These are phyloP conservation scores for Leishmania tropica DNA, from an alignment of 208 protist species.

Conservation along the genomic window DNA sequence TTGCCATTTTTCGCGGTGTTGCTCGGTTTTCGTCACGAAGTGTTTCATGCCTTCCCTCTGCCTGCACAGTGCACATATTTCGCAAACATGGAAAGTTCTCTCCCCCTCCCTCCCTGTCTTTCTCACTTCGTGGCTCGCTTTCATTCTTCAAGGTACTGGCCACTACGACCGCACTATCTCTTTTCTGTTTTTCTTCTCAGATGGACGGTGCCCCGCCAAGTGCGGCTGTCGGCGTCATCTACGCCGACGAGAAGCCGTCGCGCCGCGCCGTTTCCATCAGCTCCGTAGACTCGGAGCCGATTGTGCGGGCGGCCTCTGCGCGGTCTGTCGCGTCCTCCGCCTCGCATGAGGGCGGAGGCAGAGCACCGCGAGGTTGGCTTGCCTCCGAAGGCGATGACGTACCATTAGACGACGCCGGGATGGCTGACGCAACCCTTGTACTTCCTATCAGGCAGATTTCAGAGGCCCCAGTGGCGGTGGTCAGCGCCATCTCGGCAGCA, in stretches of 20 bases:
- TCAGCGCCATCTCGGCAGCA: constrained; percentile 36
- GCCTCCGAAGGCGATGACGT: constrained; percentile 26
- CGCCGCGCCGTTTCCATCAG: constrained; percentile 71
- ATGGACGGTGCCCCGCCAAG: constrained; percentile 26
- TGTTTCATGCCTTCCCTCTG: neutral
- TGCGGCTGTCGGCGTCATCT: constrained; percentile 24
- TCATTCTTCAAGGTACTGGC: neutral
- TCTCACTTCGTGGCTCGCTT: neutral
- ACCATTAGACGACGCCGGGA: constrained; percentile 14
- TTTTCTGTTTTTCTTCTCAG: neutral
- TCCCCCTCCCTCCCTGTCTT: neutral
- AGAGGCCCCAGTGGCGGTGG: constrained; percentile 47
- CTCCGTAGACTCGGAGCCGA: constrained; percentile 81
- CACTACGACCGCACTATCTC: too few relatives aligned
- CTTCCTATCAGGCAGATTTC: constrained; percentile 60
- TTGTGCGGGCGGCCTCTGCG: constrained; percentile 33
- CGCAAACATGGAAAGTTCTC: too few relatives aligned
- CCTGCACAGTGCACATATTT: neutral
- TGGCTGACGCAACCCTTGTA: constrained; percentile 4
- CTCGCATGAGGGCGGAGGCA: constrained; percentile 1
- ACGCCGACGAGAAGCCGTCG: constrained; percentile 39
- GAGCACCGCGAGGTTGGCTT: constrained; percentile 3
- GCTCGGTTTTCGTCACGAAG: neutral
- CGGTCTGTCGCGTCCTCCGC: constrained; percentile 14
- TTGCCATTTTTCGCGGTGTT: neutral